Evolutionary conservation across 768 basidiomycete genomes (phyloP).

Genomic region (Astraeus odoratus): DNA sequence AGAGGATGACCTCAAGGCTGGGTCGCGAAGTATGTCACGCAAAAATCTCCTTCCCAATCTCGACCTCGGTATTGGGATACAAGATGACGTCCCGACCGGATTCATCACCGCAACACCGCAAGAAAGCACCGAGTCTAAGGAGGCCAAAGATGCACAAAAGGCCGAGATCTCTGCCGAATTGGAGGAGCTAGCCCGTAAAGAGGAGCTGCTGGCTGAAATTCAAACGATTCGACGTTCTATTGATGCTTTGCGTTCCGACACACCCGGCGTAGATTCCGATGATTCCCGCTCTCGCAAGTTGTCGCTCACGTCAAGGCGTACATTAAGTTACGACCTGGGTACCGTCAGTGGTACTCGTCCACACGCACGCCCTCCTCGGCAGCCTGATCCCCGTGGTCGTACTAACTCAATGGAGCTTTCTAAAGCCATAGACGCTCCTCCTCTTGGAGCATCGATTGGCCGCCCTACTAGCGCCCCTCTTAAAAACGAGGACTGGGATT

Average conservation of each 20-base stretch:
- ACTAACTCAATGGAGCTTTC: constrained; percentile 71
- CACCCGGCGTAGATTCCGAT: constrained; percentile 40
- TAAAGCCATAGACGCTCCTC: constrained; percentile 35
- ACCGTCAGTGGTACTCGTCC: constrained; percentile 42
- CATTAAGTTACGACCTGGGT: constrained; percentile 60
- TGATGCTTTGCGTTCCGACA: constrained; percentile 66
- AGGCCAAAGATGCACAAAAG: constrained; percentile 28
- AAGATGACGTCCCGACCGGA: constrained; percentile 65
- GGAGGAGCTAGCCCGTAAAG: constrained; percentile 54
- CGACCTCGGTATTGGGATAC: constrained; percentile 69
- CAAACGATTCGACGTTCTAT: constrained; percentile 75
- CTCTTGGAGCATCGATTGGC: constrained; percentile 48
- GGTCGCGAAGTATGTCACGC: constrained; percentile 45
- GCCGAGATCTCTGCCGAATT: constrained; percentile 36
- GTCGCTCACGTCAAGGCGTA: constrained; percentile 61
- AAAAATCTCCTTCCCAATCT: constrained; percentile 56
- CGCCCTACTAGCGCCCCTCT: constrained; percentile 72
- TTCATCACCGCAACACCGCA: constrained; percentile 50
- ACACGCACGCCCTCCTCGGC: constrained; percentile 66
- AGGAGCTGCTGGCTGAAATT: constrained; percentile 70
- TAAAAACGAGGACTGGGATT: constrained; percentile 77
- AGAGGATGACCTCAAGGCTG: constrained; percentile 54
- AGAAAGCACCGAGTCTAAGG: constrained; percentile 16
- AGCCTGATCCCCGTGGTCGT: constrained; percentile 58
- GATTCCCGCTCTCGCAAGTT: constrained; percentile 59